Base-by-base conservation (phyloP, 805 yeast species). In the Starmerella stigmatis region DNA sequence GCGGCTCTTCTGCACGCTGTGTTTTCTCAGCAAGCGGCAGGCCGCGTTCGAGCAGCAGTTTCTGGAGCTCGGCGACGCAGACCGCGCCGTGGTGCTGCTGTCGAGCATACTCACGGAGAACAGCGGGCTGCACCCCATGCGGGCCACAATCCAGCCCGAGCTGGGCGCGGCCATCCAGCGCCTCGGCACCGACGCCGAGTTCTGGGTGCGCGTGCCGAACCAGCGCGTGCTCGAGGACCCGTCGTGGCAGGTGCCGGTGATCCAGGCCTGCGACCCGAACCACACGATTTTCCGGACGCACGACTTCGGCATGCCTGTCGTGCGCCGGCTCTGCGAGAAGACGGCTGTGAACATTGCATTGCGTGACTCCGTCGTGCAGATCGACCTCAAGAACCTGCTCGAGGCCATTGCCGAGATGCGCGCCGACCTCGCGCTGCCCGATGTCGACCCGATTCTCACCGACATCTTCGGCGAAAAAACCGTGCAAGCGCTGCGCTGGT, bases 241-340 rank as follows among this genome's bases (percentile, higher is more conserved):
- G 11, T 42, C 50, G 4, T 51, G 54, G 54, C 47, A 49, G 15
- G 35, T 25, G 28, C 54, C 54, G 1, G 54, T 51, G 10, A 46
- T 51, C 6, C 34, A 50, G 9, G 54, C 54, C 3, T 50, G 53
- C 44, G 54, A 51, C 17, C 54, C 54, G 2, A 42, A 43, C n/a
- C 19, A 26, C 12, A 16, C 38, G 1, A 35, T 40, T 8, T 51
- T 49, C 34, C 33, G 34, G 15, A 46, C 41, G 9, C 11, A 22
- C 19, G 49, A 49, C 35, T 36, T 43, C 33, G 45, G 48, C 23
- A 13, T 27, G 4, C 23, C 16, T 3, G 35, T 51, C n/a, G n/a
- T 51, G 7, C 46, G 41, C 13, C 15, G 30, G 23, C 41, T 51
- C 17, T 17, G 48, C 21, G 41, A 37, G 17, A 31, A 46, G 25